A percentile compares a stretch with the other conserved stretches of the same genome.
These are phyloP conservation scores for Haberlea rhodopensis DNA, from an alignment of 257 asterid genomes.

Conservation along the genomic window DNA sequence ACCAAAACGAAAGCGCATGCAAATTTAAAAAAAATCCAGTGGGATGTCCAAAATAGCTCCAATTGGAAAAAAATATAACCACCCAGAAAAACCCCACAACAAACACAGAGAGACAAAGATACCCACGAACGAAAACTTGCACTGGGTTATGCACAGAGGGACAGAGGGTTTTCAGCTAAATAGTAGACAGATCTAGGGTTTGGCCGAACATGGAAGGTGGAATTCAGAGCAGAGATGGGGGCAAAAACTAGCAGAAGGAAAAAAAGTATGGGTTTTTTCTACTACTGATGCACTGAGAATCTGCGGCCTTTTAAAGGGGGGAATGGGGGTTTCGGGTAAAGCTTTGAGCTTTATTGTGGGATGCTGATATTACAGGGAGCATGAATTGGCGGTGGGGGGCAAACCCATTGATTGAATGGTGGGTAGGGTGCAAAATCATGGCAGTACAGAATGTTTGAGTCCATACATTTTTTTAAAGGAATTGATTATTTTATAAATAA, in stretches of 20 bases:
- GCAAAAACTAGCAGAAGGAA: constrained; percentile 8
- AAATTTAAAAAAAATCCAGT: constrained; percentile 28
- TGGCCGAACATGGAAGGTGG: constrained; percentile 55
- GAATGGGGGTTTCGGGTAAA: constrained; percentile 5
- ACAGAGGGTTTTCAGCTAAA: constrained; percentile 45
- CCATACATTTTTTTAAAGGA: no score
- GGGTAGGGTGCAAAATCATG: no score
- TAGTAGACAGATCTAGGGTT: constrained; percentile 96
- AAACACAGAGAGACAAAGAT: constrained; percentile 7
- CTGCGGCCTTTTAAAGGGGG: constrained; percentile 21
- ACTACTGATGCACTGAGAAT: constrained; percentile 30
- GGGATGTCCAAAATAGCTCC: constrained; percentile 16
- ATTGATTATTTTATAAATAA: no score
- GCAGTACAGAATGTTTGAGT: no score
- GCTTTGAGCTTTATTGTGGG: constrained; percentile 25
- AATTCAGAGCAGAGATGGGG: constrained; percentile 28
- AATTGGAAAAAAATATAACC: background rate
- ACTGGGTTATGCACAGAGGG: constrained; percentile 26
- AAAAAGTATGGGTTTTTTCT: constrained; percentile 28
- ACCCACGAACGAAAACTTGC: constrained; percentile 27
- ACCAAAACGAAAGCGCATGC: constrained; percentile 26
- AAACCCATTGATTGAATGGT: no score
- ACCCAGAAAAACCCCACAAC: constrained; percentile 11
- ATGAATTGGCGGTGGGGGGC: constrained; percentile 61
- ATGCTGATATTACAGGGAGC: constrained; percentile 55